phyloP scores from a whole-genome alignment of 768 basidiomycete species.

The Phaeotremella skinneri region DNA sequence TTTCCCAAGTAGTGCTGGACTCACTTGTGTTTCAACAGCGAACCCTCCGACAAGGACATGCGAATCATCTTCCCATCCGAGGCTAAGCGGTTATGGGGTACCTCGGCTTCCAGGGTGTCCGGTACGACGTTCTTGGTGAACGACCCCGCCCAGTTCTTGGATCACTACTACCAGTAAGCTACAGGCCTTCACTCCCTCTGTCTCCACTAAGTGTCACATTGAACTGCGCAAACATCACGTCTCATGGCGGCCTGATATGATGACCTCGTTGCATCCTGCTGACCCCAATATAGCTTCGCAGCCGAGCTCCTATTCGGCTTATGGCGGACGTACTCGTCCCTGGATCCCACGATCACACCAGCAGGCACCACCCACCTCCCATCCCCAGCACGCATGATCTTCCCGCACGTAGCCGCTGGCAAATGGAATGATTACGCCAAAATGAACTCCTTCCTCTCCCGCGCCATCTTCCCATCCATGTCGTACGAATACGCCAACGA shows the following conservation, averaged over 20 bases:
- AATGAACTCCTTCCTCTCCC: conserved; percentile 86
- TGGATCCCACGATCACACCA: conserved; percentile 67
- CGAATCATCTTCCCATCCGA: conserved; percentile 67
- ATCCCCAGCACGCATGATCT: conserved; percentile 69
- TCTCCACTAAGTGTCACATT: too few relatives aligned
- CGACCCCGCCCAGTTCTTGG: conserved; percentile 80
- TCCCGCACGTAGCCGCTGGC: conserved; percentile 67
- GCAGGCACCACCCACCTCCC: conserved; percentile 71
- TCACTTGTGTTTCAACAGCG: conserved; percentile 42
- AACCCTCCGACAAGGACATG: conserved; percentile 77
- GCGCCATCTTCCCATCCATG: conserved; percentile 73
- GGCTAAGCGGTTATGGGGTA: conserved; percentile 69
- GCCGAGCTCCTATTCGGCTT: conserved; percentile 89
- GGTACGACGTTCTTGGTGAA: conserved; percentile 80
- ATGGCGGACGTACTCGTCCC: conserved; percentile 83
- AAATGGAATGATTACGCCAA: conserved; percentile 88
- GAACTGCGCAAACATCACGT: too few relatives aligned
- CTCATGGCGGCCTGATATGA: too few relatives aligned
- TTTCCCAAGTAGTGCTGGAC: not conserved
- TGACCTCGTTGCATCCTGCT: too few relatives aligned
- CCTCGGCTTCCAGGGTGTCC: conserved; percentile 68
- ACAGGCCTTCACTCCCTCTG: not conserved
- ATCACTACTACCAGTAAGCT: conserved; percentile 79
- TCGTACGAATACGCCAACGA: conserved; percentile 78
- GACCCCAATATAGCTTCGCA: conserved; percentile 57